These are phyloP conservation scores for Cyclocybe aegerita DNA, from an alignment of 768 basidiomycete species.

Conservation along the genomic window DNA sequence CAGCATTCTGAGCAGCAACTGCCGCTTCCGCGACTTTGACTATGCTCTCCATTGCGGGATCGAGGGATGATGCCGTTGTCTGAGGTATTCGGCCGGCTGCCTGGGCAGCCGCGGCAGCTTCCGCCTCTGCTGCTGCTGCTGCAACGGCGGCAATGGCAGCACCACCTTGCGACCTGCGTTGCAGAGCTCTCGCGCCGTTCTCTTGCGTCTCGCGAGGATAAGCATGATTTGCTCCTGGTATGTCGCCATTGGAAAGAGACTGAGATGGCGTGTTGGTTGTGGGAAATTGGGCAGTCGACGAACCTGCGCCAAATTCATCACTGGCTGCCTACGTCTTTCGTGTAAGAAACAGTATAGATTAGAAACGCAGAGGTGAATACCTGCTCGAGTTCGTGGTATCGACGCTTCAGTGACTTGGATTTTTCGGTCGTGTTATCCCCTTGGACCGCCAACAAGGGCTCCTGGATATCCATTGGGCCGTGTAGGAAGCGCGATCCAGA, in stretches of 20 bases:
- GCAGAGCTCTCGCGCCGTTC: not conserved
- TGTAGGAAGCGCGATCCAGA: too few species aligned
- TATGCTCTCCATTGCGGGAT: conserved; percentile 29
- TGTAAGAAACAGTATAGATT: conserved; percentile 22
- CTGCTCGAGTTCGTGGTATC: conserved; percentile 69
- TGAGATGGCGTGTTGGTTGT: too few species aligned
- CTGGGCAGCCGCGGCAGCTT: conserved; percentile 26
- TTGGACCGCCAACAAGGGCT: too few species aligned
- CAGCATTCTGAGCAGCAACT: conserved; percentile 30
- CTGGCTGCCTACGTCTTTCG: conserved; percentile 12
- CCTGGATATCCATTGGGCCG: too few species aligned
- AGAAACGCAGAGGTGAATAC: conserved; percentile 51
- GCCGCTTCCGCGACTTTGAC: conserved; percentile 37
- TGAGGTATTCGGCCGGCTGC: not conserved
- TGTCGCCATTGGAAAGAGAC: too few species aligned
- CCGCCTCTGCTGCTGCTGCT: conserved; percentile 16
- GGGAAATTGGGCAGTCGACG: conserved; percentile 17
- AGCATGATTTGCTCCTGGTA: too few species aligned
- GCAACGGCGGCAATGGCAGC: conserved; percentile 23
- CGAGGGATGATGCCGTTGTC: conserved; percentile 15
- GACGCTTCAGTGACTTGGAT: conserved; percentile 62
- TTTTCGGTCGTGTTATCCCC: conserved; percentile 48
- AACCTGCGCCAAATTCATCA: conserved; percentile 22
- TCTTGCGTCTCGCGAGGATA: conserved; percentile 6
- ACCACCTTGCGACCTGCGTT: conserved; percentile 6